Base-by-base conservation (phyloP, 1,284 basidiomycete species). In the Boletus hoseneyae region DNA sequence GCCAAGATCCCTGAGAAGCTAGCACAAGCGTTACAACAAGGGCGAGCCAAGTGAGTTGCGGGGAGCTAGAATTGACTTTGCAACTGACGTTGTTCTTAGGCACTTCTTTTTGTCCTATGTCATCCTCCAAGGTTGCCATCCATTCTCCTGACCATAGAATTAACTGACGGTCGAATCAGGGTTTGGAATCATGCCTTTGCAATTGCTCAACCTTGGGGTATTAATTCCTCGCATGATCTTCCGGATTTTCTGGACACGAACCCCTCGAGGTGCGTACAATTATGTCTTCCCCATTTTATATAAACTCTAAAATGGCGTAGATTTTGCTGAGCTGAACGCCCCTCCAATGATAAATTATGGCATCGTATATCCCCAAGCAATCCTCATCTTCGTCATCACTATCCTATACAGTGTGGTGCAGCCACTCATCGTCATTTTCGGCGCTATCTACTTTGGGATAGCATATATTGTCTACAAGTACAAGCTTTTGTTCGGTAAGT, bases 391-490 rank as follows among this genome's bases (percentile, higher is more conserved):
- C 70, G 91, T 94, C 48, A 88, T 99, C 64, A 94, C 91, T 19
- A 75, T 99, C 59, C 77, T 97, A 21, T 99, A 98, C 74, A 94
- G 92, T 65, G 89, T 99, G 56, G 90, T 97, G 10, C 91, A 94
- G 55, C 96, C 96, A 0, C 77, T 97, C 51, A 97, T 99, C 62
- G 78, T 97, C 47, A 79, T 97, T 19, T 99, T 99, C 62, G 93
- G 94, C 9, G 89, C 94, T 0, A 73, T 96, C 35, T 99, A 99
- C 71, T 99, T 99, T 64, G 95, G 93, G 10, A 76, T 91, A 45
- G 92, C 82, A 3, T 99, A 95, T 63, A 76, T 97, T 5, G 93
- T 97, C 4, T 97, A 96, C 80, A 99, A 99, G 75, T 97, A 97
- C 73, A 96, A 97, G 66, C 78, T 97, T 3, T 75, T 97, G 2